Evolutionary conservation across 176 grass and related monocot species (phyloP).

Genomic region (Cenchrus purpureus): DNA sequence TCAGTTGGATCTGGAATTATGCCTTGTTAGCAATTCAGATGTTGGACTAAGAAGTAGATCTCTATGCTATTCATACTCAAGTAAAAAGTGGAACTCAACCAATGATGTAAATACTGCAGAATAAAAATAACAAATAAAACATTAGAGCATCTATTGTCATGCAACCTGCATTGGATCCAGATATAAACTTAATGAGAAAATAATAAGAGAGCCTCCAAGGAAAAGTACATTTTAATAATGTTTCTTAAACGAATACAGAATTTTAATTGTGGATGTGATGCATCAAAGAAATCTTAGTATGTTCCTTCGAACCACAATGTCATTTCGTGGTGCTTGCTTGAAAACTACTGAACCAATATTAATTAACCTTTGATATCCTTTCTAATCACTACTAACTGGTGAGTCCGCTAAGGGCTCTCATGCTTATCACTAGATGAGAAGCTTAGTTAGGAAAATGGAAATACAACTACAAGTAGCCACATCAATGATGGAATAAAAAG

Average conservation of each 20-base stretch:
- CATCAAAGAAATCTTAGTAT: slow-evolving; percentile 8
- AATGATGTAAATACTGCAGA: neutral
- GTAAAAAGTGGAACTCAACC: neutral
- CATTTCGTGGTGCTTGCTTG: neutral
- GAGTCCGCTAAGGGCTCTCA: neutral
- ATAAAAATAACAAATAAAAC: neutral
- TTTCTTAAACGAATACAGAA: neutral
- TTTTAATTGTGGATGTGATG: neutral
- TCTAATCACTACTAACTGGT: neutral
- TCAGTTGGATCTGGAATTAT: neutral
- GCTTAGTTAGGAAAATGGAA: neutral
- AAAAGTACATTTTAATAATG: neutral
- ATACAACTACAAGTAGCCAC: neutral
- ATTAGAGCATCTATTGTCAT: neutral
- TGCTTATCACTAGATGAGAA: neutral
- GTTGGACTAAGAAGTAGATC: neutral
- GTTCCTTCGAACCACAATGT: neutral
- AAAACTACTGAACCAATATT: neutral
- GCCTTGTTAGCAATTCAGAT: neutral
- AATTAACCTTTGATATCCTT: neutral
- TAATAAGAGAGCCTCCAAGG: neutral
- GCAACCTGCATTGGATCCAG: neutral
- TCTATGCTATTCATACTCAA: neutral
- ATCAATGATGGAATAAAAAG: too few relatives aligned
- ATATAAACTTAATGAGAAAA: neutral